Evolutionary conservation across 2,329 filamentous ascomycete species (phyloP).

Genomic region (Apiospora sp.): DNA sequence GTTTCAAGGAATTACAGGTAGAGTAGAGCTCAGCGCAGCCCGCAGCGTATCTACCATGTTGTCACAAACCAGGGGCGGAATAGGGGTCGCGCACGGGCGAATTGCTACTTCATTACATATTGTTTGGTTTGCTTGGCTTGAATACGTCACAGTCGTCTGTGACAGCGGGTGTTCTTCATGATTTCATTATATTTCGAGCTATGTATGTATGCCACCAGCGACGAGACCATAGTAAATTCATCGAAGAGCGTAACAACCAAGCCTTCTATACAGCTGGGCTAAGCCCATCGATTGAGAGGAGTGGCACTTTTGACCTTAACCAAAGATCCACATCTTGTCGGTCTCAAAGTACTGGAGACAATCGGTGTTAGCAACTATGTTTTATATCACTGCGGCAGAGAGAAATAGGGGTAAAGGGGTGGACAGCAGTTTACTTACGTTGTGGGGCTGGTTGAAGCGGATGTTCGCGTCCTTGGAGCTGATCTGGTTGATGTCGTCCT

Average conservation of each 20-base stretch:
- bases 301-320: slow-evolving; percentile 45
- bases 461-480: slow-evolving; percentile 69
- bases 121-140: not conserved
- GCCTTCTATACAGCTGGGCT: not conserved
- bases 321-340: slow-evolving; percentile 66
- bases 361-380: not conserved
- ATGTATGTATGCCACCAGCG: slow-evolving; percentile 19
- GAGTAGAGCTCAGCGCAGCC: slow-evolving; percentile 11
- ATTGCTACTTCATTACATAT: not conserved
- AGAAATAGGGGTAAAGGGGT: not conserved
- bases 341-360: slow-evolving; percentile 61
- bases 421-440: slow-evolving; percentile 57
- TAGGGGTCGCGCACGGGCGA: not conserved
- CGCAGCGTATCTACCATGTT: not conserved
- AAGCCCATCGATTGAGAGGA: not conserved
- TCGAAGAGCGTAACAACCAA: slow-evolving; percentile 3
- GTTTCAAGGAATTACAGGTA: slow-evolving; percentile 5
- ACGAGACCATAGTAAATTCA: not conserved
- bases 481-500: slow-evolving; percentile 73
- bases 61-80: too few relatives aligned
- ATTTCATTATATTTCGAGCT: slow-evolving; percentile 17
- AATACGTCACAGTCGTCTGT: not conserved
- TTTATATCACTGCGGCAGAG: too few relatives aligned
- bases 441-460: slow-evolving; percentile 80
- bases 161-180: not conserved